Evolutionary conservation across 208 protist genomes (phyloP).

Genomic region (Naegleria lovaniensis): DNA sequence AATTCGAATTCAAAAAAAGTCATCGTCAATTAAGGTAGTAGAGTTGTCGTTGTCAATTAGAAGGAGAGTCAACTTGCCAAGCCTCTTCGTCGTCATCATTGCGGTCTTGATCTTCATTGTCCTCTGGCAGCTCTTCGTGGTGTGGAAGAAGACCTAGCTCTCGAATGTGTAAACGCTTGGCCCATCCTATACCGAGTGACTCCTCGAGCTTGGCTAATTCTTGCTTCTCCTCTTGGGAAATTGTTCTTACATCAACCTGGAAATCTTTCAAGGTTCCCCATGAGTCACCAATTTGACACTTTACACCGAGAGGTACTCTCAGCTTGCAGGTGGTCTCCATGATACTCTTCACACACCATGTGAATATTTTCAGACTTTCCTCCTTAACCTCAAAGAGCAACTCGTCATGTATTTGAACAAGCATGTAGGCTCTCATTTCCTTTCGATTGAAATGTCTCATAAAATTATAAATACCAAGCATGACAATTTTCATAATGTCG

Average conservation of each 20-base stretch:
- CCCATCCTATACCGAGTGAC: neutral
- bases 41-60: too few relatives aligned
- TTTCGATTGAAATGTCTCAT: neutral
- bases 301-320: neutral
- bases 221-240: neutral
- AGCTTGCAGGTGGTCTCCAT: neutral
- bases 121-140: too few relatives aligned
- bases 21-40: too few relatives aligned
- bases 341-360: neutral
- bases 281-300: neutral
- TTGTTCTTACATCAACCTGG: neutral
- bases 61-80: too few relatives aligned
- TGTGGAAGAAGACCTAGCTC: too few relatives aligned
- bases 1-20: too few relatives aligned
- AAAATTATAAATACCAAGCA: conserved; percentile 36
- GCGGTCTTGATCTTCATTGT: too few relatives aligned
- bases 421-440: conserved; percentile 24
- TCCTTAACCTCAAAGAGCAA: conserved; percentile 44
- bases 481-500: conserved; percentile 47
- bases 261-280: conserved; percentile 20
- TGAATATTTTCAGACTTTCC: neutral
- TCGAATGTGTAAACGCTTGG: too few relatives aligned
- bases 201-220: neutral
- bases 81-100: too few relatives aligned
- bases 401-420: conserved; percentile 52